Base-by-base conservation (phyloP, 306 rosid species). In the Vicia sativa region DNA sequence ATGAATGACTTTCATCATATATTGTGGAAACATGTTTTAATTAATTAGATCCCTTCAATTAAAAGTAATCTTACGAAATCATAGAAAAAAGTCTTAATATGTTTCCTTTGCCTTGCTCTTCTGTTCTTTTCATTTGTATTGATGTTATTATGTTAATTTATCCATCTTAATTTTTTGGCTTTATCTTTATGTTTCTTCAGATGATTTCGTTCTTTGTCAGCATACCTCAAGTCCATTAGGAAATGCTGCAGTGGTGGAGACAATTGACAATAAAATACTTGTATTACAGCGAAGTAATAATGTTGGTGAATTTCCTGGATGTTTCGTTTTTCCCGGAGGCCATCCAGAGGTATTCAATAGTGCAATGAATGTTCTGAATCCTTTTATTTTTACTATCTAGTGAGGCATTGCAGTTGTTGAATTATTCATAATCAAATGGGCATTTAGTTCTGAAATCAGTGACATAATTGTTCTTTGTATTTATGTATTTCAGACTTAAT, bases 291-390 rank as follows among this genome's bases (percentile, higher is more conserved):
- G 98, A 76, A 93, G 98, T 83, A 78, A 75, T 65, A 86, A 90
- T 77, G 97, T 90, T 19, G 97, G 96, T 70, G 98, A 93, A 84
- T 90, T 86, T 80, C 95, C 98, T 61, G 95, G 96, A 76, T 79
- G 82, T 86, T 93, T 85, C 78, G 96, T 90, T 42, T 93, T 93
- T 77, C 98, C 98, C 0, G 97, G 98, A 62, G 98, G 98, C 68
- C 98, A 93, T 79, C 97, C 97, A 5, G 97, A 93, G 98, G 96
- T 93, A 90, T 72, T 58, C 49, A 48, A 58, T 53, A 29, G 21
- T 42, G 70, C 60, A 73, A 70, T 7, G 2, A 35, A 63, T 50
- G 65, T 29, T 6, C 18, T n/a, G 11, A 38, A 16, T 56, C 25
- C 41, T 38, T 61, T 77, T 54, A 19, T 58, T 54, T 45, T 28